phyloP scores from a whole-genome alignment of 768 basidiomycete species.

The Cystofilobasidium bisporidii region DNA sequence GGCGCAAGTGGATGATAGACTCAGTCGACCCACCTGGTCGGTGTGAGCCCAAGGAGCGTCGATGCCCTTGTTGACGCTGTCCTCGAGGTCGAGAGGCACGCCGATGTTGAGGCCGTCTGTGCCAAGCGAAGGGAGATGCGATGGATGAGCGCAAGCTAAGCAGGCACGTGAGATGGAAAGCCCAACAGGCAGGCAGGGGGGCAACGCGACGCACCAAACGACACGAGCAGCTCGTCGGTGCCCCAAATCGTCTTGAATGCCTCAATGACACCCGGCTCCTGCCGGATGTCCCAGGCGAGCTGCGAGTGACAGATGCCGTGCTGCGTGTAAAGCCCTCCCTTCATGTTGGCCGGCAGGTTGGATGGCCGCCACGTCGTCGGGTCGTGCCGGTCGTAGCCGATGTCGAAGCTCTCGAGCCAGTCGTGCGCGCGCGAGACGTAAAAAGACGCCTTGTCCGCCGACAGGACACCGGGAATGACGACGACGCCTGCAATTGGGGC shows the following conservation, averaged over 20 bases:
- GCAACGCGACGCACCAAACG: slow-evolving; percentile 28
- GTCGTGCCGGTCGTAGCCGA: slow-evolving; percentile 34
- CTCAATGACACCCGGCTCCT: slow-evolving; percentile 34
- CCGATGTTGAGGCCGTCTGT: slow-evolving; percentile 22
- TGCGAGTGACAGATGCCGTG: slow-evolving; percentile 28
- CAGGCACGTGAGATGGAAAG: too few species aligned
- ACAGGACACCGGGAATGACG: slow-evolving; percentile 32
- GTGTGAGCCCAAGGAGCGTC: slow-evolving; percentile 16
- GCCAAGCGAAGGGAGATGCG: too few species aligned
- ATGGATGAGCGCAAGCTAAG: not conserved
- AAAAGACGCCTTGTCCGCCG: slow-evolving; percentile 29
- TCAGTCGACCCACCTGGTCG: slow-evolving; percentile 4
- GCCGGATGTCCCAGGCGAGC: slow-evolving; percentile 30
- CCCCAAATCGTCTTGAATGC: slow-evolving; percentile 35
- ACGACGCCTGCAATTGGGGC: slow-evolving; percentile 27
- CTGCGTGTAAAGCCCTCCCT: slow-evolving; percentile 33
- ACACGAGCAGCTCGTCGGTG: slow-evolving; percentile 35
- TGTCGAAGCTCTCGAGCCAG: slow-evolving; percentile 32
- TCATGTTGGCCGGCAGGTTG: slow-evolving; percentile 2
- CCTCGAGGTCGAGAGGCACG: slow-evolving; percentile 12
- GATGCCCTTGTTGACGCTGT: slow-evolving; percentile 1
- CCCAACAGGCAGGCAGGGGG: too few species aligned
- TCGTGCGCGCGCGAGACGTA: slow-evolving; percentile 30
- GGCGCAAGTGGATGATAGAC: too few species aligned
- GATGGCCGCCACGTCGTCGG: slow-evolving; percentile 22